Conservation (phyloP, 208 protist genomes). For the Leishmania turanica region DNA sequence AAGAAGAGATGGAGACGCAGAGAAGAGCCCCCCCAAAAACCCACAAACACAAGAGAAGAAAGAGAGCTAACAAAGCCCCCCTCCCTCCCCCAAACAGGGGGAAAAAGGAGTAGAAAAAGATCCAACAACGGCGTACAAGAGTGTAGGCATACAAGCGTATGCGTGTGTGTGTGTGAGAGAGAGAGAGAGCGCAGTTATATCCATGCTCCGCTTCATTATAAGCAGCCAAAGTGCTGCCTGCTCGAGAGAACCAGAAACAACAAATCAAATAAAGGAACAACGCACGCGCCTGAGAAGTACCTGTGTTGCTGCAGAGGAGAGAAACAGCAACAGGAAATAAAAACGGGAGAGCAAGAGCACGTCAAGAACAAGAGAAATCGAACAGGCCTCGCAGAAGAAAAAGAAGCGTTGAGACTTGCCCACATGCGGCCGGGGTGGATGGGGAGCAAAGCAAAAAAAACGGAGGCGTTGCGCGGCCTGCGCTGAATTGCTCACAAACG, state of each 20-base stretch:
- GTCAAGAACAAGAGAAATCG: background rate
- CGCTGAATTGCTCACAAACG: background rate
- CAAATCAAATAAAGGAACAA: background rate
- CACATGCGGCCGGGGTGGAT: too few species aligned
- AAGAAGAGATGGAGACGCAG: background rate
- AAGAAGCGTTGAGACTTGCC: background rate
- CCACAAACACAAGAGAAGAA: constrained; percentile 4
- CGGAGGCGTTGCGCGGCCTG: background rate
- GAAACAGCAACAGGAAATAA: constrained; percentile 7
- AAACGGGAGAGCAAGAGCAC: background rate
- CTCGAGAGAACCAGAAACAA: background rate
- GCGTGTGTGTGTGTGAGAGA: background rate
- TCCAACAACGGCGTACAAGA: background rate
- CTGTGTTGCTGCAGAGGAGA: background rate
- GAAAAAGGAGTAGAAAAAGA: background rate
- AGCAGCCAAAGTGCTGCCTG: background rate
- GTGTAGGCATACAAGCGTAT: background rate
- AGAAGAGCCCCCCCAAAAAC: background rate
- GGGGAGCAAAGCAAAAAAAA: background rate
- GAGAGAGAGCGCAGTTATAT: background rate
- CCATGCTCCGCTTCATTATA: background rate
- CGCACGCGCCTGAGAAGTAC: background rate
- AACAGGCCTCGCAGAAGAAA: background rate
- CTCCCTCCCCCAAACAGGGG: background rate
- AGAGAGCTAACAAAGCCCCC: background rate